Percentiles rank a stretch among this genome's conserved stretches.
Conservation (phyloP, 768 basidiomycete genomes). For the Kockovaella imperatae region DNA sequence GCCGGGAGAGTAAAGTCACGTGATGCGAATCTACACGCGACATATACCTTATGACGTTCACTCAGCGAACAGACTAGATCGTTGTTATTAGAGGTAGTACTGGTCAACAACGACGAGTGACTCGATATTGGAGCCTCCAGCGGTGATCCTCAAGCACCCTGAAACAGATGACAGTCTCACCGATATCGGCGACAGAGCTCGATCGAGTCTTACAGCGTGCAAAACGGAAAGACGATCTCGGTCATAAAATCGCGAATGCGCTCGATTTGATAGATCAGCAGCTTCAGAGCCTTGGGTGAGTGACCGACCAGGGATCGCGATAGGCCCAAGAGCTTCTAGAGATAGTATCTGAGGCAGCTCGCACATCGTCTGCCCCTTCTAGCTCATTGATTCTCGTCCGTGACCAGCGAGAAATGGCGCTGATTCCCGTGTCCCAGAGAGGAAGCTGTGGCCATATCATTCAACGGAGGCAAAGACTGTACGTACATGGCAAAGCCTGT, state of each 20-base stretch:
- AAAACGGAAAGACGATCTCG: slow-evolving; percentile 17
- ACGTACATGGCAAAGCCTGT: slow-evolving; percentile 11
- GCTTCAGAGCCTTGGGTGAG: too few relatives aligned
- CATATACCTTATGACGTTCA: too few relatives aligned
- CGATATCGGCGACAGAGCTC: slow-evolving; percentile 11
- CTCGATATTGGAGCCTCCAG: too few relatives aligned
- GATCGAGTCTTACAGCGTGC: slow-evolving; percentile 24
- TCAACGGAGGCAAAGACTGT: slow-evolving; percentile 99
- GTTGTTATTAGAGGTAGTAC: too few relatives aligned
- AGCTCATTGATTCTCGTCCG: too few relatives aligned
- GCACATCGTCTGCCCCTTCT: neutral
- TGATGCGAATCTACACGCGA: too few relatives aligned
- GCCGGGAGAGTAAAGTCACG: too few relatives aligned
- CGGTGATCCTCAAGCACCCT: too few relatives aligned
- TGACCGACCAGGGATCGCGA: too few relatives aligned
- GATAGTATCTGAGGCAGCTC: neutral
- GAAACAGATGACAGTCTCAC: too few relatives aligned
- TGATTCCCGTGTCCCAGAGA: slow-evolving; percentile 48
- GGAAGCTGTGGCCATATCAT: slow-evolving; percentile 73
- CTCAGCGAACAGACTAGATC: too few relatives aligned
- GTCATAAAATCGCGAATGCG: slow-evolving; percentile 58
- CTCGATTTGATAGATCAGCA: slow-evolving; percentile 74
- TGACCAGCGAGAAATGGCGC: neutral
- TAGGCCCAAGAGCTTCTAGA: slow-evolving; percentile 16
- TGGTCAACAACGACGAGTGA: too few relatives aligned